Conservation (phyloP, 2,329 filamentous ascomycete genomes). For the Diaporthe ampelina region DNA sequence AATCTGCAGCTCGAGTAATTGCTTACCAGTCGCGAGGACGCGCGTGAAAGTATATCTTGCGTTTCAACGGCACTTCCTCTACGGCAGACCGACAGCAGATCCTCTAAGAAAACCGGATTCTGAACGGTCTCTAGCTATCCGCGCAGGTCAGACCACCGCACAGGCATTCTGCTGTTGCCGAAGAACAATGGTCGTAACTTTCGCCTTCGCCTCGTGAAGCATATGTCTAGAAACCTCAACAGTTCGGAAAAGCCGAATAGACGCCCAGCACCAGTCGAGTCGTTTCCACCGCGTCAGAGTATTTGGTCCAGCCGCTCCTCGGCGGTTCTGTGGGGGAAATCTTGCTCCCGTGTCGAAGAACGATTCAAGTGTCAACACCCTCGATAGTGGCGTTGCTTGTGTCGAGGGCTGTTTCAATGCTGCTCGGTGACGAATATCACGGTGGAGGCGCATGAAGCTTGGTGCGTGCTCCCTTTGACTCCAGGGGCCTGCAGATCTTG, state of each 20-base stretch:
- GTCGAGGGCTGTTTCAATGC: constrained; percentile 3
- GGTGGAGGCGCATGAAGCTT: neutral
- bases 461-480: neutral
- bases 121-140: neutral
- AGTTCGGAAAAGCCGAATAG: neutral
- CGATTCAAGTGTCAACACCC: neutral
- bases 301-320: neutral
- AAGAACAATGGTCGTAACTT: too few relatives aligned
- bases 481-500: constrained; percentile 17
- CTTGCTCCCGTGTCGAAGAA: neutral
- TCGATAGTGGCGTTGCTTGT: neutral
- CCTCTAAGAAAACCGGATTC: neutral
- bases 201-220: too few relatives aligned
- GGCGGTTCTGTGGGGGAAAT: neutral
- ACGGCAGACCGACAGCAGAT: neutral
- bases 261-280: neutral
- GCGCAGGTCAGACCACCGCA: neutral
- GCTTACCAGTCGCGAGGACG: neutral
- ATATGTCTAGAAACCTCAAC: constrained; percentile 4
- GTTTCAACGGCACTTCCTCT: neutral
- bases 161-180: neutral
- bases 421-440: neutral
- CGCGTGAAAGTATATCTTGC: neutral
- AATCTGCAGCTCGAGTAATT: constrained; percentile 13
- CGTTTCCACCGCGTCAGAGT: neutral